Evolutionary conservation across 1,139 yeast species (phyloP).

Genomic region (Hyphopichia fennica): DNA sequence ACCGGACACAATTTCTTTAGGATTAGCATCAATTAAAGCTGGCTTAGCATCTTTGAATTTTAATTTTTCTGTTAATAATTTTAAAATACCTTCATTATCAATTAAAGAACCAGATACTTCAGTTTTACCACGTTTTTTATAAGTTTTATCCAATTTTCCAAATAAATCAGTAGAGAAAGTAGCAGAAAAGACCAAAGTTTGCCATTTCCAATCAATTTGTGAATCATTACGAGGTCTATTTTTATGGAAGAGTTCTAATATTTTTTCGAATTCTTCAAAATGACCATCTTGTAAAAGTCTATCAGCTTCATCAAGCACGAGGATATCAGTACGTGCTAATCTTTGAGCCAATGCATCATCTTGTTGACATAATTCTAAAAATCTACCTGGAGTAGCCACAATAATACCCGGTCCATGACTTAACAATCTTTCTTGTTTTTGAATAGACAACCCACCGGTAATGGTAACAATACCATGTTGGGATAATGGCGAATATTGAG

Average conservation of each 20-base stretch:
- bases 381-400: conserved; percentile 96
- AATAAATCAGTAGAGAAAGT: conserved; percentile 86
- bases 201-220: conserved; percentile 59
- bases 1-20: conserved; percentile 75
- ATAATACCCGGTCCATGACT: conserved; percentile 75
- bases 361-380: conserved; percentile 75
- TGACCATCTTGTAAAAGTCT: conserved; percentile 93
- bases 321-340: conserved; percentile 62
- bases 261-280: conserved; percentile 87
- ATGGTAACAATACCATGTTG: conserved; percentile 66
- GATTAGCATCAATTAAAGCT: conserved; percentile 78
- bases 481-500: conserved; percentile 59
- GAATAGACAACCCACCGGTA: conserved; percentile 94
- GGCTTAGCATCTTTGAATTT: conserved; percentile 62
- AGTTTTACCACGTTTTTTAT: conserved; percentile 29
- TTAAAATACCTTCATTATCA: conserved; percentile 55
- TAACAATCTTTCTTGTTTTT: conserved; percentile 82
- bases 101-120: conserved; percentile 32
- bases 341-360: conserved; percentile 53
- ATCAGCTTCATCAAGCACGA: conserved; percentile 97
- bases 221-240: conserved; percentile 26
- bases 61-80: conserved; percentile 56
- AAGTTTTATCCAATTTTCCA: conserved; percentile 58
- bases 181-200: conserved; percentile 90
- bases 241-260: conserved; percentile 59